Base-by-base conservation (phyloP, 2,329 filamentous ascomycete species). In the Fusarium annulatum region DNA sequence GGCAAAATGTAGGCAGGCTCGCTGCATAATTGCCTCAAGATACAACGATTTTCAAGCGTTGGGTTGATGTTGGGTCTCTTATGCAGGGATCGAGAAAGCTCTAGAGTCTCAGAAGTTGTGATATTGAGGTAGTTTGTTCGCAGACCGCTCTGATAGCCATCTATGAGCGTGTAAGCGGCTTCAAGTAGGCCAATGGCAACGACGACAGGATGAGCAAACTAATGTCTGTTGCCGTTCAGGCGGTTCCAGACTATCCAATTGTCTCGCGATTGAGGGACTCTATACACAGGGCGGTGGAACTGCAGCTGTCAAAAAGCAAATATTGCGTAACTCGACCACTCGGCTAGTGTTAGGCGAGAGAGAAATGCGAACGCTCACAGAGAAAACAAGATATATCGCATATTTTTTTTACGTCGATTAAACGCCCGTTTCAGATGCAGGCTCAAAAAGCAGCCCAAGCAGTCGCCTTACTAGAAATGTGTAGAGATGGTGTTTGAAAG, bases 71-170 rank as follows among this genome's bases (percentile, higher is more conserved):
- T 59, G 36, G 51, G 8, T n/a, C 15, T 43, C n/a, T 10, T 21
- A 28, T 11, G n/a, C 30, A 64, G 48, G 46, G 28, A 52, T 58
- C 10, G 4, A 9, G n/a, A 52, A 5, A 21, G 19, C 10, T 43
- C 7, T 10, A 2, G 9, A 33, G 23, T 39, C n/a, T 39, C 11
- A 28, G 28, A 18, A 41, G 30, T 14, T 57, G 38, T 15, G 14
- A 18, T 45, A 26, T 28, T 30, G 34, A 58, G 16, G n/a, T 23
- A 12, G 15, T 23, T n/a, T 38, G 9, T 33, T 5, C 11, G 15
- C 46, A 69, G 65, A 69, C 67, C 67, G 59, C 67, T 69, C 39
- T 34, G 62, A 7, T 36, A 5, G 21, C 18, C 56, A 30, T 23
- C 16, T 19, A 15, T 15, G 18, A n/a, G 33, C 18, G 26, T 16